Base-by-base conservation (phyloP, 176 grass and related monocot species). In the Pontederia paniculata region DNA sequence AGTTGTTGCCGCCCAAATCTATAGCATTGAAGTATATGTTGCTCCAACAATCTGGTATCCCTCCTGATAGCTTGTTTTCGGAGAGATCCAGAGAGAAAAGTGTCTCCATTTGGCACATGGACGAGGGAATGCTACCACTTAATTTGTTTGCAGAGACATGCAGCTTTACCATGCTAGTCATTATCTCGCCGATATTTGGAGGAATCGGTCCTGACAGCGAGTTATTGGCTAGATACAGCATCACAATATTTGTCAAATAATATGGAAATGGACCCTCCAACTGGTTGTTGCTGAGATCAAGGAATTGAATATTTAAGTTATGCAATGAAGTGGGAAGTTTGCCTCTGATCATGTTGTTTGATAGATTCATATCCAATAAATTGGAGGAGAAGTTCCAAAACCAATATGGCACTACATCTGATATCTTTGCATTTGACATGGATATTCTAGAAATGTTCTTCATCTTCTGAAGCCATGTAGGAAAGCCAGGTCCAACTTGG, bases 241-340 rank as follows among this genome's bases (percentile, higher is more conserved):
- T 2, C 1, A 8, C 15, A 9, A 70, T 57, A 18, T 22, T 19
- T 48, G 50, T 12, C 45, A 22, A 19, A 19, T 55, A 55, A 45
- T n/a, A 8, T 42, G 65, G 41, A 54, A 68, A 31, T 12, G 17
- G 52, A 2, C 65, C 52, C 16, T 44, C 20, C 5, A 68, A 55
- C 11, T 10, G 9, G 37, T 68, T 68, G 2, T 50, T 55, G 45
- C 65, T 55, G 13, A 68, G 22, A 55, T 68, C 50, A n/a, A 68
- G 21, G 0, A 0, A 7, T 8, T 55, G 31, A 12, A 37, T 55
- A 8, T 43, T 55, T 54, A 37, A 45, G 13, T 68, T 17, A 49
- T 55, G 10, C 5, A 50, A 68, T n/a, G n/a, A n/a, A n/a, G 16
- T 22, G 16, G 65, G 50, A 55, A 68, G 12, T 15, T n/a, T 10